A percentile compares a stretch with the other conserved stretches of the same genome.
These are phyloP conservation scores for Garcileccinum viscosum DNA, from an alignment of 1,284 basidiomycete genomes.

Conservation along the genomic window DNA sequence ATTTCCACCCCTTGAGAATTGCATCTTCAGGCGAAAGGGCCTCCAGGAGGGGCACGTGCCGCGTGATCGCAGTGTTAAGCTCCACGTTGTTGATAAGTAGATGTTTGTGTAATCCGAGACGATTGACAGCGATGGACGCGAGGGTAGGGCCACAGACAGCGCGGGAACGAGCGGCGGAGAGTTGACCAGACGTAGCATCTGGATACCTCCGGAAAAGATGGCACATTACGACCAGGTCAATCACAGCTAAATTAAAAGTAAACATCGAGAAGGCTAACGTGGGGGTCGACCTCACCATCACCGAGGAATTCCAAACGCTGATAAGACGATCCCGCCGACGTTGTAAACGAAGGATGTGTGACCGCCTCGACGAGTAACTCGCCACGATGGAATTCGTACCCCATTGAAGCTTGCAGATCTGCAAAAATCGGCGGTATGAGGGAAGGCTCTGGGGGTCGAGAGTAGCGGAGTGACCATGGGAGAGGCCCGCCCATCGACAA, in stretches of 20 bases:
- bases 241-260: slow-evolving; percentile 57
- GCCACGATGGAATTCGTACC: slow-evolving; percentile 72
- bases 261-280: slow-evolving; percentile 10
- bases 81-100: slow-evolving; percentile 75
- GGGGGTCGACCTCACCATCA: slow-evolving; percentile 62
- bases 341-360: slow-evolving; percentile 78
- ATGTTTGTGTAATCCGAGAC: slow-evolving; percentile 71
- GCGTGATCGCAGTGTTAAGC: slow-evolving; percentile 66
- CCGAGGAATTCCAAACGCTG: slow-evolving; percentile 87
- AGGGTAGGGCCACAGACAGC: slow-evolving; percentile 79
- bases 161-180: slow-evolving; percentile 72
- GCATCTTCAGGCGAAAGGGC: slow-evolving; percentile 63
- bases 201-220: slow-evolving; percentile 76
- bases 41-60: slow-evolving; percentile 65
- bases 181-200: slow-evolving; percentile 72
- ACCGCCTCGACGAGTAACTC: slow-evolving; percentile 75
- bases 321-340: slow-evolving; percentile 67
- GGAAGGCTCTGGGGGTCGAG: slow-evolving; percentile 37
- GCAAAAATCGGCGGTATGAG: slow-evolving; percentile 56
- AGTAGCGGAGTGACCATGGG: slow-evolving; percentile 67
- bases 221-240: slow-evolving; percentile 76
- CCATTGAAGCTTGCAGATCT: slow-evolving; percentile 65
- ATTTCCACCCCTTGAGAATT: slow-evolving; percentile 74
- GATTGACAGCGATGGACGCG: slow-evolving; percentile 69
- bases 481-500: slow-evolving; percentile 72